Percentiles rank a stretch among this genome's conserved stretches.
Evolutionary conservation across 1,284 basidiomycete genomes (phyloP).

Genomic region (Ganoderma lucidum): DNA sequence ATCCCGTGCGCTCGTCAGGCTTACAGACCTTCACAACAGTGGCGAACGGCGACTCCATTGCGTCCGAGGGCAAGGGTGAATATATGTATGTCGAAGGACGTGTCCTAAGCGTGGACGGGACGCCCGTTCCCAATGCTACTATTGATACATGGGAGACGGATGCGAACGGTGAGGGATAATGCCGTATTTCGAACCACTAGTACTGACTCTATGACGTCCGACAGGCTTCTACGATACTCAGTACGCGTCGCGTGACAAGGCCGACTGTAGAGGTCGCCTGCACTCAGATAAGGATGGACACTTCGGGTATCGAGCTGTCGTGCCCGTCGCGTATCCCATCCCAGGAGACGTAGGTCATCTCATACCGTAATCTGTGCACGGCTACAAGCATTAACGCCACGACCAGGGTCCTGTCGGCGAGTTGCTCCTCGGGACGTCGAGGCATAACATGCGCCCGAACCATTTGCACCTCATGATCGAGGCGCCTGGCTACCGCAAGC

Average conservation of each 20-base stretch:
- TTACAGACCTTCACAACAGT: slow-evolving; percentile 39
- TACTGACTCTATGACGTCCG: neutral
- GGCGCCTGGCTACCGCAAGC: slow-evolving; percentile 74
- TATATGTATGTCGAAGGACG: slow-evolving; percentile 84
- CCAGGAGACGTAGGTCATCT: slow-evolving; percentile 67
- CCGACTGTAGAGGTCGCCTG: slow-evolving; percentile 84
- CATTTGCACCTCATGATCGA: slow-evolving; percentile 82
- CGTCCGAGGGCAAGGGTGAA: slow-evolving; percentile 83
- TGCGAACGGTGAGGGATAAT: slow-evolving; percentile 65
- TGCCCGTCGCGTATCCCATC: slow-evolving; percentile 84
- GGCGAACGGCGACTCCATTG: slow-evolving; percentile 53
- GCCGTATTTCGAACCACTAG: slow-evolving; percentile 8
- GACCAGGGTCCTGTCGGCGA: slow-evolving; percentile 75
- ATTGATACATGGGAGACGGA: slow-evolving; percentile 95
- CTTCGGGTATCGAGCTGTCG: slow-evolving; percentile 79
- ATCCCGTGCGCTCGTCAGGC: neutral
- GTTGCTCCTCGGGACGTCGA: slow-evolving; percentile 62
- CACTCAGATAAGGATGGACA: slow-evolving; percentile 68
- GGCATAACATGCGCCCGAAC: slow-evolving; percentile 83
- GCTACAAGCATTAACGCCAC: slow-evolving; percentile 8
- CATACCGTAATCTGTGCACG: slow-evolving; percentile 5
- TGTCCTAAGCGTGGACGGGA: slow-evolving; percentile 70
- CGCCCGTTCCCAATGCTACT: slow-evolving; percentile 68
- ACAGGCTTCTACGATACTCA: slow-evolving; percentile 69
- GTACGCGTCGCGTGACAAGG: slow-evolving; percentile 63